These are phyloP conservation scores for Colletotrichum sp. DNA, from an alignment of 2,329 filamentous ascomycete species.

Conservation along the genomic window DNA sequence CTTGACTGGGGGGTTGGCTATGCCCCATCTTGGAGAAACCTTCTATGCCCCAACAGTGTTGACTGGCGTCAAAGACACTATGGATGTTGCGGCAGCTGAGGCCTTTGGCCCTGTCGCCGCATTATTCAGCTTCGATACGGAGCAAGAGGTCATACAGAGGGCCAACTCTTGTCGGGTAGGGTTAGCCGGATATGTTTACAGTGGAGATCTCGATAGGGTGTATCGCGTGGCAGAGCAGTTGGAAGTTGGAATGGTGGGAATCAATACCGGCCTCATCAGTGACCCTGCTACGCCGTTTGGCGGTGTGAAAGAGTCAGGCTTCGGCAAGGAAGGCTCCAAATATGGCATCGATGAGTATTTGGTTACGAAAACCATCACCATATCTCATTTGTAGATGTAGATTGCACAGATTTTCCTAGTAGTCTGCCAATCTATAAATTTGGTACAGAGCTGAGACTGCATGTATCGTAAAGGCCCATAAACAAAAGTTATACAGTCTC, in stretches of 20 bases:
- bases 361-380: slow-evolving; percentile 65
- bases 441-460: not conserved
- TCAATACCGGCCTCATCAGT: slow-evolving; percentile 75
- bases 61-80: slow-evolving; percentile 82
- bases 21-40: slow-evolving; percentile 69
- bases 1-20: slow-evolving; percentile 74
- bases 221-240: slow-evolving; percentile 70
- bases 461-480: accelerated
- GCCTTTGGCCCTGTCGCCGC: slow-evolving; percentile 95
- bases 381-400: not conserved
- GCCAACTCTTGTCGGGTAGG: slow-evolving; percentile 88
- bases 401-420: accelerated
- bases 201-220: slow-evolving; percentile 62
- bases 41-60: slow-evolving; percentile 93
- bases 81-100: slow-evolving; percentile 86
- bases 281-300: slow-evolving; percentile 70
- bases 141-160: slow-evolving; percentile 83
- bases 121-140: slow-evolving; percentile 85
- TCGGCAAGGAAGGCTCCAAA: slow-evolving; percentile 78
- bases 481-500: not conserved
- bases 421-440: not conserved
- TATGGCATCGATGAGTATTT: slow-evolving; percentile 81
- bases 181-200: slow-evolving; percentile 94
- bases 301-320: slow-evolving; percentile 82
- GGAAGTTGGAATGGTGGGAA: slow-evolving; percentile 87